These are phyloP conservation scores for Lepiota brunneoincarnata DNA, from an alignment of 768 basidiomycete species.

Conservation along the genomic window DNA sequence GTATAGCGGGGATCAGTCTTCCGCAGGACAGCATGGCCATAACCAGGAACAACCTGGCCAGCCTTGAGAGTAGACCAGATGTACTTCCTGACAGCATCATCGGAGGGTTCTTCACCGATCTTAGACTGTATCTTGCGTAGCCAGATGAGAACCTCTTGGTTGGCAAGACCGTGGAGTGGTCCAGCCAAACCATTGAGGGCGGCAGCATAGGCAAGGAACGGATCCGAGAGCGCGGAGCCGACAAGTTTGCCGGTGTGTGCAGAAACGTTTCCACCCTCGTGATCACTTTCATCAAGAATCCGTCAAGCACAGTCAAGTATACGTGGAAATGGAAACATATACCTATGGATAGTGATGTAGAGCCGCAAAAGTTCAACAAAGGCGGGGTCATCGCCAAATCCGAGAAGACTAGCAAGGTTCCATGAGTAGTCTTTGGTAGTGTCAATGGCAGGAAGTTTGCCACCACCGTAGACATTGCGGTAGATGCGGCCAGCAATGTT, in stretches of 20 bases:
- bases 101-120: constrained; percentile 82
- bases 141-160: constrained; percentile 97
- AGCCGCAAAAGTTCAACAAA: constrained; percentile 95
- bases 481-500: constrained; percentile 94
- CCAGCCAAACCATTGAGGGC: constrained; percentile 96
- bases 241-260: constrained; percentile 93
- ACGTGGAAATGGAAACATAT: background rate
- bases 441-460: constrained; percentile 88
- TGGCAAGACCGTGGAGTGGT: constrained; percentile 93
- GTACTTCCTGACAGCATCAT: constrained; percentile 89
- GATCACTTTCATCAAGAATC: constrained; percentile 54
- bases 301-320: background rate
- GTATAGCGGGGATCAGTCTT: constrained; percentile 93
- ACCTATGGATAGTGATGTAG: constrained; percentile 97
- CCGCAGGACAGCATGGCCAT: constrained; percentile 82
- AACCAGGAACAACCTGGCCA: constrained; percentile 94
- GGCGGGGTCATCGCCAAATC: constrained; percentile 81
- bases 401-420: constrained; percentile 88
- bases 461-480: constrained; percentile 82
- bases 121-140: constrained; percentile 88
- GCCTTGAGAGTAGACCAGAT: constrained; percentile 92
- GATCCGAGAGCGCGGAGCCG: constrained; percentile 94
- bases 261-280: constrained; percentile 98
- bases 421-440: constrained; percentile 80
- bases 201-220: constrained; percentile 92